phyloP scores from a whole-genome alignment of 225 moss, liverwort and hornwort species.

The Straminergon stramineum region DNA sequence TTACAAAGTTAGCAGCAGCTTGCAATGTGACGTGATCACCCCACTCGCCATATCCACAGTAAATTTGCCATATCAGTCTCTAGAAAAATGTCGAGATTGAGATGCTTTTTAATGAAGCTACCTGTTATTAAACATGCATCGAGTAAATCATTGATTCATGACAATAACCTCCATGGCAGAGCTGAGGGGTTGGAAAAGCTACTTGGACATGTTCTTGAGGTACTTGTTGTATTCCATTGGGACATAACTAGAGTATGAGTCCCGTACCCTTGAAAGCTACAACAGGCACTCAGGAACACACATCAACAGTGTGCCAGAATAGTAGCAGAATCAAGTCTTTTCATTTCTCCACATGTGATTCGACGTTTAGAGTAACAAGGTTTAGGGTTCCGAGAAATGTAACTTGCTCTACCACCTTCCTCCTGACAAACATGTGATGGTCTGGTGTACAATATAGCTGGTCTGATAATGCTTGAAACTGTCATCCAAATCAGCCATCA shows the following conservation, averaged over 20 bases:
- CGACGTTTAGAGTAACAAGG: background rate
- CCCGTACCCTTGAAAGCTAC: constrained; percentile 42
- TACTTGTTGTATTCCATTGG: constrained; percentile 75
- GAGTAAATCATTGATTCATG: background rate
- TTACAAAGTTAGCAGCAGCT: constrained; percentile 89
- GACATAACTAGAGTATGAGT: constrained; percentile 37
- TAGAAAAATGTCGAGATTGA: background rate
- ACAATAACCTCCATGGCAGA: background rate
- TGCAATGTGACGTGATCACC: constrained; percentile 96
- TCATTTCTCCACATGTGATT: background rate
- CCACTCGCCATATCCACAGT: constrained; percentile 87
- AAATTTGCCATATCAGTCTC: background rate
- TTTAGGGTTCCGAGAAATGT: background rate
- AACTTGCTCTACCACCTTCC: constrained; percentile 35
- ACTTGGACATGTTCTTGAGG: constrained; percentile 86
- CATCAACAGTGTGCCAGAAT: background rate
- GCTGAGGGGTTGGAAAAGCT: background rate
- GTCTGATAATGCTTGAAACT: constrained; percentile 57
- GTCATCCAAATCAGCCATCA: constrained; percentile 3
- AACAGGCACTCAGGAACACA: background rate
- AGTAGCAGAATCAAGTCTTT: background rate
- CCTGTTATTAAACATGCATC: background rate
- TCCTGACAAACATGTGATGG: constrained; percentile 41
- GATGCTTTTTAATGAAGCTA: background rate
- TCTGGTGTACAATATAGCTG: constrained; percentile 35